A percentile compares a stretch with the other conserved stretches of the same genome.
Evolutionary conservation across 257 asterid genomes (phyloP).

Genomic region (Cynanchum wilfordii): DNA sequence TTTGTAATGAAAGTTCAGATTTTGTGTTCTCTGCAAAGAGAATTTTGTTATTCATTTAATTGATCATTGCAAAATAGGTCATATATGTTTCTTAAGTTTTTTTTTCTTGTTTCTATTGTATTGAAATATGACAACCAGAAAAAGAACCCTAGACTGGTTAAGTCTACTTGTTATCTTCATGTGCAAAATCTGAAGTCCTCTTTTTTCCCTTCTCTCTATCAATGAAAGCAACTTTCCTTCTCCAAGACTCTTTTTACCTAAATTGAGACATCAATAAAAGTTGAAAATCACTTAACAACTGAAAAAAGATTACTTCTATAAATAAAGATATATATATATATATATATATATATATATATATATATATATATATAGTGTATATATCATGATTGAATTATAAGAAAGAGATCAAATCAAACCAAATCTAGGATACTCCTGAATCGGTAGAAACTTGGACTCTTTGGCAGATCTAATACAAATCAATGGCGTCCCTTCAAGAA

Average conservation of each 20-base stretch:
- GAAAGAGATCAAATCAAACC: neutral
- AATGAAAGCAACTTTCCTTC: neutral
- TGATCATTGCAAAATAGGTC: too few relatives aligned
- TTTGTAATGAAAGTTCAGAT: too few relatives aligned
- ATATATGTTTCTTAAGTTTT: too few relatives aligned
- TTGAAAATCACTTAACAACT: neutral
- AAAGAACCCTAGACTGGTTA: too few relatives aligned
- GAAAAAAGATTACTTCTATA: neutral
- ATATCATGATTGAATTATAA: neutral
- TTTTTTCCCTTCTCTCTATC: neutral
- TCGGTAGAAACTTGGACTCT: conserved; percentile 4
- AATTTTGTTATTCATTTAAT: too few relatives aligned
- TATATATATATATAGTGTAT: too few relatives aligned
- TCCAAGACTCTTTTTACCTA: neutral
- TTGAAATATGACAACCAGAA: too few relatives aligned
- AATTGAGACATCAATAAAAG: neutral
- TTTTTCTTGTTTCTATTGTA: too few relatives aligned
- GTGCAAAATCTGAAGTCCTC: neutral
- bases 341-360: too few relatives aligned
- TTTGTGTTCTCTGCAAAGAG: too few relatives aligned
- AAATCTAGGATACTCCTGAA: neutral
- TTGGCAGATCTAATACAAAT: conserved; percentile 10
- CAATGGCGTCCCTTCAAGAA: neutral
- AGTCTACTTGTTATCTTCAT: too few relatives aligned
- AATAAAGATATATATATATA: too few relatives aligned